These are phyloP conservation scores for Xerocomus amazonicus DNA, from an alignment of 1,284 basidiomycete species.

Conservation along the genomic window DNA sequence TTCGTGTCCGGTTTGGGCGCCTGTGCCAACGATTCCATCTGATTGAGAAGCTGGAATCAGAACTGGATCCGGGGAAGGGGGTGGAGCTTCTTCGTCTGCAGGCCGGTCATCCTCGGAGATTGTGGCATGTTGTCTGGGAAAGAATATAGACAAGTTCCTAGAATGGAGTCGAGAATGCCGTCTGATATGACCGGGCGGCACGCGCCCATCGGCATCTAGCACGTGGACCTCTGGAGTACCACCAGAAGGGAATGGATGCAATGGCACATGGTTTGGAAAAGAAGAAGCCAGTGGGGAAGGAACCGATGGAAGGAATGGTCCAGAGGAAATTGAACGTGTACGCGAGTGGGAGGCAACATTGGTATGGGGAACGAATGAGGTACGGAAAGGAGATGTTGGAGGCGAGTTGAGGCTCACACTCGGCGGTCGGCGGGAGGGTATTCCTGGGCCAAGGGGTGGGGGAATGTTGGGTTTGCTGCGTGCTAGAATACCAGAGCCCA, in stretches of 20 bases:
- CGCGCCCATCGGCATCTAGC: constrained; percentile 9
- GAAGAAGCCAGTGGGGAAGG: constrained; percentile 34
- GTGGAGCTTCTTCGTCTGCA: constrained; percentile 43
- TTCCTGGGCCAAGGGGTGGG: constrained; percentile 41
- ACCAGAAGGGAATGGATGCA: constrained; percentile 28
- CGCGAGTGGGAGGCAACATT: constrained; percentile 40
- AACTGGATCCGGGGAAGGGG: constrained; percentile 26
- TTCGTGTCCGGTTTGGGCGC: constrained; percentile 13
- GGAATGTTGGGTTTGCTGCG: constrained; percentile 10
- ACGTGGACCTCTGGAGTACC: constrained; percentile 23
- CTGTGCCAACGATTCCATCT: constrained; percentile 9
- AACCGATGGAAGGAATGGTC: constrained; percentile 48
- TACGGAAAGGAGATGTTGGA: constrained; percentile 47
- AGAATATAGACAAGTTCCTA: constrained; percentile 87
- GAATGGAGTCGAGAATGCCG: constrained; percentile 80
- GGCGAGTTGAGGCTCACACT: constrained; percentile 27
- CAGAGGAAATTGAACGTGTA: constrained; percentile 52
- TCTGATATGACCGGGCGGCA: constrained; percentile 38
- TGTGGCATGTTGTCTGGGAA: constrained; percentile 65
- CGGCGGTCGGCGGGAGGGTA: constrained; percentile 34
- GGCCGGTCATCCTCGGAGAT: constrained; percentile 66
- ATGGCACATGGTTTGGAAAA: constrained; percentile 20
- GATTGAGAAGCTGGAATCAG: constrained; percentile 30
- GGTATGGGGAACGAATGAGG: constrained; percentile 42
- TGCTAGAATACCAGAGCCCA: constrained; percentile 26